Conservation (phyloP, 768 basidiomycete genomes). For the Agrocybe pediades region DNA sequence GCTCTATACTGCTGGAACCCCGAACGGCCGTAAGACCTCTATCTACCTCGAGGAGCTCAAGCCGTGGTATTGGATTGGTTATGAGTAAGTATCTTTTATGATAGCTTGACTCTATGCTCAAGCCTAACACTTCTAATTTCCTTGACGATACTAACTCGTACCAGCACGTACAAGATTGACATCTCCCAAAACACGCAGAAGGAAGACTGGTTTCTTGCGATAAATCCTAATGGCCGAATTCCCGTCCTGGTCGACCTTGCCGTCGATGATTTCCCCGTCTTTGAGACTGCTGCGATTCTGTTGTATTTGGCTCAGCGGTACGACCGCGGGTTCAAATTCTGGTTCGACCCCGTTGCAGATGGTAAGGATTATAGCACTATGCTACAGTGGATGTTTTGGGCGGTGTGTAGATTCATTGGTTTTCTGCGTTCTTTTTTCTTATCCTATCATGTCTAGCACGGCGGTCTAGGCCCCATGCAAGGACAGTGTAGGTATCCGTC, state of each 20-base stretch:
- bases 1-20: conserved; percentile 51
- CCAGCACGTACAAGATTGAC: conserved; percentile 51
- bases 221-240: conserved; percentile 71
- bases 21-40: conserved; percentile 57
- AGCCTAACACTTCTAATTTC: neutral
- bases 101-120: neutral
- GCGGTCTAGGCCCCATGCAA: conserved; percentile 80
- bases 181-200: conserved; percentile 47
- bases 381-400: conserved; percentile 85
- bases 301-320: conserved; percentile 77
- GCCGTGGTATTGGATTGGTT: conserved; percentile 36
- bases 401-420: conserved; percentile 32
- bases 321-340: conserved; percentile 67
- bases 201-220: conserved; percentile 66
- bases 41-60: conserved; percentile 63
- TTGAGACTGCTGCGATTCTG: conserved; percentile 77
- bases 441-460: conserved; percentile 46
- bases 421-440: neutral
- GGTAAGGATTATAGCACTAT: conserved; percentile 62
- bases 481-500: conserved; percentile 45
- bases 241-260: conserved; percentile 61
- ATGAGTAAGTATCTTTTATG: conserved; percentile 32
- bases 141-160: neutral
- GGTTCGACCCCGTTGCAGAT: conserved; percentile 48
- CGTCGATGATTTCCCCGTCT: conserved; percentile 58